phyloP scores from a whole-genome alignment of 2,329 filamentous ascomycete genomes.

The Colletotrichum brevisporum region DNA sequence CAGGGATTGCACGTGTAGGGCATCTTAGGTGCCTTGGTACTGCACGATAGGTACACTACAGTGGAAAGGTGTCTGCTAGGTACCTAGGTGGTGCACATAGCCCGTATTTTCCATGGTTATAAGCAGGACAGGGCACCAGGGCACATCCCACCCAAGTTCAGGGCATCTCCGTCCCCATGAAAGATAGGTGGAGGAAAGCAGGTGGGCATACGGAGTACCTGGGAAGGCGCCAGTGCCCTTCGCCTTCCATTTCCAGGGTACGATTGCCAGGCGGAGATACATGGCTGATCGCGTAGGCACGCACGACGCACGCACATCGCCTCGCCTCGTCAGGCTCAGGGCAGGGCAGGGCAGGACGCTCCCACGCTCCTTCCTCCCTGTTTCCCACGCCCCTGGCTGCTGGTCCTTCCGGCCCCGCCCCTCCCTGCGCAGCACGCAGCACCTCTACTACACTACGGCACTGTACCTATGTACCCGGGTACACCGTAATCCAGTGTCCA shows the following conservation, averaged over 20 bases:
- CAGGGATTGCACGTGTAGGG: neutral
- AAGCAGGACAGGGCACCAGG: too few relatives aligned
- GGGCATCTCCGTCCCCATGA: too few relatives aligned
- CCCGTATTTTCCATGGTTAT: too few relatives aligned
- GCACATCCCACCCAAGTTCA: too few relatives aligned
- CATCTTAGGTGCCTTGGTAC: too few relatives aligned
- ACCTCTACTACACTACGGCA: too few relatives aligned
- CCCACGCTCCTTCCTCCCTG: neutral
- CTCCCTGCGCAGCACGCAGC: neutral
- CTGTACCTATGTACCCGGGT: neutral
- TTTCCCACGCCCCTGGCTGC: neutral
- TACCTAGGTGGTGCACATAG: too few relatives aligned
- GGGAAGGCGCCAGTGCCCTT: neutral
- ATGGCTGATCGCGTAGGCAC: too few relatives aligned
- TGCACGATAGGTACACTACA: too few relatives aligned
- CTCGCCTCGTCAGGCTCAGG: conserved; percentile 6
- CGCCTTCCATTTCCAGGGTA: conserved; percentile 19
- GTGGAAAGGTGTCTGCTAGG: too few relatives aligned
- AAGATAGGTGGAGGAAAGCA: neutral
- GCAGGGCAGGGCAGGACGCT: neutral
- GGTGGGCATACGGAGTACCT: conserved; percentile 9
- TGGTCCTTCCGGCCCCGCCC: neutral
- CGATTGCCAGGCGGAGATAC: conserved; percentile 11
- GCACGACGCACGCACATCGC: neutral
- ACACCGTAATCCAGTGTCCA: neutral